Base-by-base conservation (phyloP, 148 eudicot species). In the Arbutus unedo region DNA sequence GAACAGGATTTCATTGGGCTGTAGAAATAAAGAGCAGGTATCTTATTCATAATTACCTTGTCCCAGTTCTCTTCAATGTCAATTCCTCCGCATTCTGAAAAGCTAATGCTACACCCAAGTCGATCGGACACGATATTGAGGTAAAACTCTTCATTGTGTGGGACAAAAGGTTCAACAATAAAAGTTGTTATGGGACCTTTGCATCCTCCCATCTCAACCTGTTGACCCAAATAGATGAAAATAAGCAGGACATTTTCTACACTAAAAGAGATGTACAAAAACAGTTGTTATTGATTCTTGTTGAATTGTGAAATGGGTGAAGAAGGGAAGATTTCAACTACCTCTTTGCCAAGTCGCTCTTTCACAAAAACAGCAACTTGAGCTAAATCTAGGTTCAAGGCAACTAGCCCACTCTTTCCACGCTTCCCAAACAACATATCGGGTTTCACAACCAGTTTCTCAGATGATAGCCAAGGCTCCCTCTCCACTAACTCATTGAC, bases 1-100 rank as follows among this genome's bases (percentile, higher is more conserved):
- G n/a, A 38, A 25, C 21, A 38, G 79, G 48, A 25, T 3, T 31
- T 13, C 16, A 77, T 16, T 53, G 48, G 79, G 21, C 54, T 16
- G 48, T 55, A 41, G 13, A 51, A 23, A 77, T 18, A n/a, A 55
- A 25, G 49, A 77, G 57, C 5, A 55, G 49, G 68, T 31, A 21
- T 50, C 2, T 54, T 5, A 10, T 75, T 60, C 74, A 13, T 38
- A 71, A 62, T 57, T 85, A 96, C 99, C 99, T 96, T 94, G 87
- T 96, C 99, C 99, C 99, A 96, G 90, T 96, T 96, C 89, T 96
- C 99, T 86, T 96, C 99, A 77, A 96, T 96, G 16, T 96, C 99
- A 87, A 96, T 94, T 84, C 99, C 99, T 84, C 99, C 99, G 87
- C 99, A 96, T 81, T 96, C 99, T 7, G 99, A 96, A 82, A 96